phyloP scores from a whole-genome alignment of 169 alveolate genomes.

The Neospora caninum region DNA sequence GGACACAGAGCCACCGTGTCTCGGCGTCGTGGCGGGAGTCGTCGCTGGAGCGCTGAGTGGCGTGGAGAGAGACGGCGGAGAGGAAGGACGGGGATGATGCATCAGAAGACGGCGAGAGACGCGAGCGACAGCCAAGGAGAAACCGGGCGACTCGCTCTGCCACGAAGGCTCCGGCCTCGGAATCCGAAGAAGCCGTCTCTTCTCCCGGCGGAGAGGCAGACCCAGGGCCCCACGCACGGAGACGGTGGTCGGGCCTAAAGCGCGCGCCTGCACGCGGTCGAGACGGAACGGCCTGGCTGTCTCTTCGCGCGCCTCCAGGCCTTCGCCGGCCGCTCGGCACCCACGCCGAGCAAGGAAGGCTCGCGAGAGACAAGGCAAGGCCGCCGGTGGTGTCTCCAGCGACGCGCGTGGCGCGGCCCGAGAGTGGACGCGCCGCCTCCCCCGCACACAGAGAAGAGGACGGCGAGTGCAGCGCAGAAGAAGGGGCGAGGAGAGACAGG shows the following conservation, averaged over 20 bases:
- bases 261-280: too few species aligned
- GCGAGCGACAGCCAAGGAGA: background rate
- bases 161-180: background rate
- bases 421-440: background rate
- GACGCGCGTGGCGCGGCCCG: background rate
- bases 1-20: background rate
- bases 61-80: background rate
- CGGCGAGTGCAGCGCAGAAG: background rate
- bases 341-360: background rate
- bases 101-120: background rate
- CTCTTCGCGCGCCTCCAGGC: background rate
- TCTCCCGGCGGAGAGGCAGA: background rate
- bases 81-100: background rate
- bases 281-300: background rate
- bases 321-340: background rate
- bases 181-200: background rate
- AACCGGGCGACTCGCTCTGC: background rate
- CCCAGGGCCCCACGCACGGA: background rate
- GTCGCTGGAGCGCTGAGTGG: background rate
- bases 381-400: background rate
- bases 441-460: too few species aligned
- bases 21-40: background rate
- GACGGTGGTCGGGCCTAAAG: background rate
- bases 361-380: background rate
- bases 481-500: background rate